phyloP scores from a whole-genome alignment of 257 asterid genomes.

The Scutellaria baicalensis region DNA sequence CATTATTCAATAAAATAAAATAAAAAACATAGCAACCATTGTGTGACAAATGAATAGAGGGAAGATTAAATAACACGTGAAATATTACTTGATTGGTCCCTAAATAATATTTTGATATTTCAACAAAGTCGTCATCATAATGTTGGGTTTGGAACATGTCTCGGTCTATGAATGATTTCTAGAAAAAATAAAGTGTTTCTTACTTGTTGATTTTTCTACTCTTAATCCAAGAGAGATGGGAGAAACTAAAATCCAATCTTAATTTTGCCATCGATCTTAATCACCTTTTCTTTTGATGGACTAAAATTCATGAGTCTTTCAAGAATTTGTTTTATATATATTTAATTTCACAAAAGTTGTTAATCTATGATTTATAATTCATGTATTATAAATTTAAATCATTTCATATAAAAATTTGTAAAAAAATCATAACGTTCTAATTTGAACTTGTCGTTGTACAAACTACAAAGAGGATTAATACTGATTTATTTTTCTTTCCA shows the following conservation, averaged over 20 bases:
- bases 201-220: neutral
- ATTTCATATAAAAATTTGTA: neutral
- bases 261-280: neutral
- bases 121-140: neutral
- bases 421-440: too few species aligned
- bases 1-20: too few species aligned
- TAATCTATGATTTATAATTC: too few species aligned
- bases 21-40: neutral
- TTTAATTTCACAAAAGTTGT: neutral
- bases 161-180: constrained; percentile 8
- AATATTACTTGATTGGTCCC: constrained; percentile 1
- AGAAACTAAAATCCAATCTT: neutral
- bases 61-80: constrained; percentile 1
- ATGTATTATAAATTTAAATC: too few species aligned
- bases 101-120: neutral
- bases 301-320: neutral
- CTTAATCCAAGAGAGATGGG: neutral
- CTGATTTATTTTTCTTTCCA: too few species aligned
- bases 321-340: too few species aligned
- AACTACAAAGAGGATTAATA: too few species aligned
- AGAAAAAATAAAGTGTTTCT: neutral
- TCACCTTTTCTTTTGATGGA: constrained; percentile 9
- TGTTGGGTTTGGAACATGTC: constrained; percentile 20
- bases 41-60: neutral
- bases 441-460: too few species aligned